A percentile compares a stretch with the other conserved stretches of the same genome.
Conservation (phyloP, 2,329 filamentous ascomycete species). For the Fusarium drepaniforme region DNA sequence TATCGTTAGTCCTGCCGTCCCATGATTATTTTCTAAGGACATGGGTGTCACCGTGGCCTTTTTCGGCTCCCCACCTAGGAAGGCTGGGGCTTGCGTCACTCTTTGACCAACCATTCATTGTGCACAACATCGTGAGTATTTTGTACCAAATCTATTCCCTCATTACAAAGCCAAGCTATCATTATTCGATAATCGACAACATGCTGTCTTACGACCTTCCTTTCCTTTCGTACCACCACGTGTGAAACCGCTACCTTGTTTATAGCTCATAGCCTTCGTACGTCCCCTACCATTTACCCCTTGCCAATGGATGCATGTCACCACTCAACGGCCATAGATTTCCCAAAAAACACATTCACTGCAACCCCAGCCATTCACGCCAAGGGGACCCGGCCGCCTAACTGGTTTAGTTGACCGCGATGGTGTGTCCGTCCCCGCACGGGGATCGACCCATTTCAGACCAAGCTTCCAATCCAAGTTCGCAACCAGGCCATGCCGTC, state of each 20-base stretch:
- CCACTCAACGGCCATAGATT: not conserved
- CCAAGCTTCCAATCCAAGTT: conserved; percentile 24
- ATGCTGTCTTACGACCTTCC: not conserved
- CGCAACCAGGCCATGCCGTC: conserved; percentile 13
- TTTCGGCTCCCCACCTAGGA: not conserved
- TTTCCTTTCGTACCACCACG: not conserved
- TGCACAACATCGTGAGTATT: not conserved
- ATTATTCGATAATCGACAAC: not conserved
- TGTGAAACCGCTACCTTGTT: not conserved
- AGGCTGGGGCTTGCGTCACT: not conserved
- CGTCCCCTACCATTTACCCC: not conserved
- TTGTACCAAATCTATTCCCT: not conserved
- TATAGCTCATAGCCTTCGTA: not conserved
- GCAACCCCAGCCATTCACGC: conserved; percentile 1
- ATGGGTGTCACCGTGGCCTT: not conserved
- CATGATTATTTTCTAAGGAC: not conserved
- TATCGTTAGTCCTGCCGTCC: not conserved
- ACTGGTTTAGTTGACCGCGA: conserved; percentile 5
- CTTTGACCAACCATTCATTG: not conserved
- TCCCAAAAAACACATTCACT: not conserved
- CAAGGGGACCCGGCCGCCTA: not conserved
- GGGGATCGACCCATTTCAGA: not conserved
- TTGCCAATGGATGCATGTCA: not conserved
- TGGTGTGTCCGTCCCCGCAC: conserved; percentile 24
- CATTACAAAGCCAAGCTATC: not conserved